Base-by-base conservation (phyloP, 805 yeast genomes). In the Kazachstania martiniae region DNA sequence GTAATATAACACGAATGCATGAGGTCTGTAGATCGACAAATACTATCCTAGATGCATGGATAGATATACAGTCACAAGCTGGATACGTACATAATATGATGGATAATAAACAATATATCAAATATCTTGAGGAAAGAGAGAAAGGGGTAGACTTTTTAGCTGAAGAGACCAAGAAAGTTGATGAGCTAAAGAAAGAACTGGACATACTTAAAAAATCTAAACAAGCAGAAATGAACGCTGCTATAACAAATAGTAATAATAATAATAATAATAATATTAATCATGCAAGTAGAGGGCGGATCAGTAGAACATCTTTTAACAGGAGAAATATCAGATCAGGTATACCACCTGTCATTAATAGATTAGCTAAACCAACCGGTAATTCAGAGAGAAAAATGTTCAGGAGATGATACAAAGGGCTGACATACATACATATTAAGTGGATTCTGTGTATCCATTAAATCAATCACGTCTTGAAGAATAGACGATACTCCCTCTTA, bases 21-120 rank as follows among this genome's bases (percentile, higher is more conserved):
- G 56, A 53, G 14, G 63, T 74, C 4, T 62, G 73, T 27, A 63
- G 61, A 25, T 63, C 66, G 19, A 66, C 77, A 0, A 63, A 70
- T 34, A 58, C 59, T 17, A 55, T 77, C 17, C 51, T 77, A 16
- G 76, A 70, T 35, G 63, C 72, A 15, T 77, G 81, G 81, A 65
- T 71, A 32, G 62, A 67, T 39, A 74, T 77, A 30, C 62, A 76
- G 14, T 73, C 79, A 12, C 81, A 76, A 44, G 70, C 79, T 15
- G 67, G 68, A 22, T 70, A 72, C 44, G 68, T 77, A 4, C 59
- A 63, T 18, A 63, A 66, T 8, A 49, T 72, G 13, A 56, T 74
- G 40, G 59, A 61, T 32, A 66, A 67, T 34, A 43, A 57, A 6
- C 41, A 44, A 18, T 58, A 58, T 30, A 60, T 72, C 64, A 52